Percentiles rank a stretch among this genome's conserved stretches.
Evolutionary conservation across 2,329 filamentous ascomycete genomes (phyloP).

Genomic region (Penicillium sp.): DNA sequence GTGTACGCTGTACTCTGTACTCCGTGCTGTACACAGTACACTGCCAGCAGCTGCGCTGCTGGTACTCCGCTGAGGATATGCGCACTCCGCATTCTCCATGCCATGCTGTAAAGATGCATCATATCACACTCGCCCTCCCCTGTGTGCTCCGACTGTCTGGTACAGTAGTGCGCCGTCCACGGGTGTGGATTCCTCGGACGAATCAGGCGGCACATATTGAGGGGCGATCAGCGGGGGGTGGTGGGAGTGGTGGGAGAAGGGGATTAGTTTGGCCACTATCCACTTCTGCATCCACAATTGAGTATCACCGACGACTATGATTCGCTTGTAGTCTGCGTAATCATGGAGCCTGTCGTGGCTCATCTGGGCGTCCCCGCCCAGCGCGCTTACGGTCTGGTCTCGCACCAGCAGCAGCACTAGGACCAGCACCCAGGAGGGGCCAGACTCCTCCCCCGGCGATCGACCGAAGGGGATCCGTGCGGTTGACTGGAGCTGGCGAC

Average conservation of each 20-base stretch:
- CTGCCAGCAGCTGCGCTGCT: too few relatives aligned
- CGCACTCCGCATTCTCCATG: too few relatives aligned
- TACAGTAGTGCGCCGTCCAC: constrained; percentile 23
- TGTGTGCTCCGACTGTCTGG: constrained; percentile 22
- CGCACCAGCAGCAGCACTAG: too few relatives aligned
- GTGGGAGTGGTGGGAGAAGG: too few relatives aligned
- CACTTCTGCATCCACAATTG: too few relatives aligned
- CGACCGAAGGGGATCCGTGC: constrained; percentile 2
- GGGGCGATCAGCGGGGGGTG: constrained; percentile 9
- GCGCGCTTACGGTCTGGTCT: constrained; percentile 21
- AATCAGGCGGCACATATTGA: neutral
- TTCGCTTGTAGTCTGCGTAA: constrained; percentile 11
- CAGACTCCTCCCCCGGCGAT: constrained; percentile 1
- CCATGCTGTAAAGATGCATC: neutral
- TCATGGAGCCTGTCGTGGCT: constrained; percentile 12
- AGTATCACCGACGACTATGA: too few relatives aligned
- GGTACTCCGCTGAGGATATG: too few relatives aligned
- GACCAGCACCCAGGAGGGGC: too few relatives aligned
- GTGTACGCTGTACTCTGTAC: neutral
- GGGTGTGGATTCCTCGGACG: constrained; percentile 22
- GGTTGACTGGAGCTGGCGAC: neutral
- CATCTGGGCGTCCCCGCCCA: constrained; percentile 12
- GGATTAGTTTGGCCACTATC: neutral
- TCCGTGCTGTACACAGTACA: neutral
- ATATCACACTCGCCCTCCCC: neutral